Base-by-base conservation (phyloP, 257 asterid species). In the Gentiana dahurica region DNA sequence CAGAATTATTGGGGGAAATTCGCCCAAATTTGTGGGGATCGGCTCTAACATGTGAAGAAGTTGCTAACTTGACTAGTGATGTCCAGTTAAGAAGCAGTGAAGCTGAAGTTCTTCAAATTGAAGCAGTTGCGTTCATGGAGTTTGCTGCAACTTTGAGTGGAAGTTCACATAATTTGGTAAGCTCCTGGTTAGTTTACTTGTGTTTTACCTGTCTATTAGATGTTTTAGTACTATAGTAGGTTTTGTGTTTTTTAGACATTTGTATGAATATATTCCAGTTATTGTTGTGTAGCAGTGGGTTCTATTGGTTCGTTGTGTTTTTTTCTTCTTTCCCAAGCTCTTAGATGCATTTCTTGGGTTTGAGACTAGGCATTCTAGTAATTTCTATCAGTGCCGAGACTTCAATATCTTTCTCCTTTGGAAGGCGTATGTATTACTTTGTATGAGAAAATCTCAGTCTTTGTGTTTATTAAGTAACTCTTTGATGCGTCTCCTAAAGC, bases 81-180 rank as follows among this genome's bases (percentile, higher is more conserved):
- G 69, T 62, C 45, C 71, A 11, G 51, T 57, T 59, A 64, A 73
- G 55, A 24, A 45, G 55, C 41, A 70, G 60, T 58, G 83, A 75
- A 65, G 65, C 70, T 66, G 92, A 77, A 71, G 67, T 49, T 73
- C 75, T 88, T 57, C 95, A 83, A 68, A 73, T 71, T 54, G 94
- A 89, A 79, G 93, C 83, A 34, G 67, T 92, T 63, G 78, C 83
- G 54, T 84, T 92, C 61, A 51, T 87, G 77, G 93, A 87, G 72
- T 81, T 81, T 60, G 94, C 92, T 38, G 95, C 97, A 54, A 83
- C 90, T 76, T 78, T 80, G 67, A 76, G 75, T 65, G 95, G 82
- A 73, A 83, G 70, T 76, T 74, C 93, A 60, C 85, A 92, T 69
- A 92, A 92, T 84, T 71, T 92, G 98, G 98, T 91, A 65, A 59